Conservation (phyloP, 2,329 filamentous ascomycete species). For the Monilinia fructicola region DNA sequence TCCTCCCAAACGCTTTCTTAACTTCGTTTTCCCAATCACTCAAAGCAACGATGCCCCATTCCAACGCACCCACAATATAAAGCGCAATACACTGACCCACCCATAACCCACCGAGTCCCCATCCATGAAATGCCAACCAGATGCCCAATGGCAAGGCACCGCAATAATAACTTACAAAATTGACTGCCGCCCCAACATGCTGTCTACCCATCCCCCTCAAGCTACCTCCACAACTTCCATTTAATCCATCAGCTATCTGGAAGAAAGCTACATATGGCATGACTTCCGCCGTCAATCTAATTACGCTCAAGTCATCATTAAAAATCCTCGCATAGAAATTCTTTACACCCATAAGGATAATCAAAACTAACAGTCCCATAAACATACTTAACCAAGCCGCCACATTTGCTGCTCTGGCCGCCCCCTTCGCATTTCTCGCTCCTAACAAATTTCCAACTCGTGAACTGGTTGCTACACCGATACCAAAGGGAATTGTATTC, state of each 20-base stretch:
- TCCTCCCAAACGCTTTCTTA: constrained; percentile 65
- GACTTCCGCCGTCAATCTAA: constrained; percentile 70
- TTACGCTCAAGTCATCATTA: constrained; percentile 72
- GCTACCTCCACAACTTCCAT: constrained; percentile 79
- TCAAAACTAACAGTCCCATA: constrained; percentile 66
- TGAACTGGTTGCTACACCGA: constrained; percentile 77
- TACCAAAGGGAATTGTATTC: constrained; percentile 78
- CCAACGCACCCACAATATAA: constrained; percentile 73
- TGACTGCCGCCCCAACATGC: constrained; percentile 80
- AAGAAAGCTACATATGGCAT: constrained; percentile 87
- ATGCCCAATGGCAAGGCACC: constrained; percentile 80
- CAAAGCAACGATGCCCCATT: constrained; percentile 77
- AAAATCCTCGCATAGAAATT: constrained; percentile 76
- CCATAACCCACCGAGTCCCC: constrained; percentile 80
- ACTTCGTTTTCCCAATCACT: constrained; percentile 78
- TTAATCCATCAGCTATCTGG: constrained; percentile 85
- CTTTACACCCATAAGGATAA: constrained; percentile 67
- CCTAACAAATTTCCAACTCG: constrained; percentile 80
- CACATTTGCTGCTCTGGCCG: constrained; percentile 69
- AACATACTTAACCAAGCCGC: constrained; percentile 72
- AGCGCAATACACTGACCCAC: constrained; percentile 78
- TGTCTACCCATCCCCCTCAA: constrained; percentile 83
- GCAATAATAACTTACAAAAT: constrained; percentile 80
- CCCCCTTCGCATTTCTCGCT: constrained; percentile 62
- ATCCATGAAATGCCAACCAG: constrained; percentile 81